Percentiles rank a stretch among this genome's conserved stretches.
These are phyloP conservation scores for Aspergillus cavernicola DNA, from an alignment of 495 filamentous ascomycete species.

Conservation along the genomic window DNA sequence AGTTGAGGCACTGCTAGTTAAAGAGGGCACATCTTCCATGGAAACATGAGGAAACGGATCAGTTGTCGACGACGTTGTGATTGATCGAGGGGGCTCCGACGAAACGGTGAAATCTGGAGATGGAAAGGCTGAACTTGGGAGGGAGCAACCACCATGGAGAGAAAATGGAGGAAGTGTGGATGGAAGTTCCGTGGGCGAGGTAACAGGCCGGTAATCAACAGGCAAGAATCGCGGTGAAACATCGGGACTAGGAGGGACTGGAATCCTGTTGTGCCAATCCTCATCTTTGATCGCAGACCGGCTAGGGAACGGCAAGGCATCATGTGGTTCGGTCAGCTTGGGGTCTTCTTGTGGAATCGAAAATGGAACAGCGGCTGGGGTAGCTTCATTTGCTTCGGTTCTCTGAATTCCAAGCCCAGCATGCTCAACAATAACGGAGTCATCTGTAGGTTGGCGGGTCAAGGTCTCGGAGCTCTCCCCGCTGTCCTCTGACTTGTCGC, in stretches of 20 bases:
- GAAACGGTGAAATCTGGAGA: slow-evolving; percentile 49
- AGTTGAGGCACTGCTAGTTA: slow-evolving; percentile 83
- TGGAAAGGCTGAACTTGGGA: slow-evolving; percentile 44
- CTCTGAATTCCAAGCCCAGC: slow-evolving; percentile 50
- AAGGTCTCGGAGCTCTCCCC: slow-evolving; percentile 39
- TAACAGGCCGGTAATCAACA: slow-evolving; percentile 45
- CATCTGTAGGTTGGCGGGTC: slow-evolving; percentile 28
- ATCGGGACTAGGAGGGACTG: slow-evolving; percentile 36
- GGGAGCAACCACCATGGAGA: slow-evolving; percentile 37
- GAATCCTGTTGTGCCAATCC: slow-evolving; percentile 21
- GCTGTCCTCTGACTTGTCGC: slow-evolving; percentile 34
- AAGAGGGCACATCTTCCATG: slow-evolving; percentile 80
- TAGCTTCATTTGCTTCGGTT: slow-evolving; percentile 2
- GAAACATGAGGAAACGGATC: slow-evolving; percentile 65
- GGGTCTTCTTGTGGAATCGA: not conserved
- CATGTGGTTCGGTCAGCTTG: slow-evolving; percentile 10
- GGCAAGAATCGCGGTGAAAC: slow-evolving; percentile 42
- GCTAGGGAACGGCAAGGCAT: slow-evolving; percentile 16
- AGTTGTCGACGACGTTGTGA: slow-evolving; percentile 47
- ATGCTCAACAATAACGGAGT: slow-evolving; percentile 28
- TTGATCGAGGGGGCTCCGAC: slow-evolving; percentile 53
- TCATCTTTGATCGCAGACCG: slow-evolving; percentile 30
- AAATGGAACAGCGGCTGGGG: not conserved
- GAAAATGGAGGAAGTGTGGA: slow-evolving; percentile 45
- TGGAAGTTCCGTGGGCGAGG: slow-evolving; percentile 52